Conservation (phyloP, 2,329 filamentous ascomycete species). For the Colletotrichum magnum region DNA sequence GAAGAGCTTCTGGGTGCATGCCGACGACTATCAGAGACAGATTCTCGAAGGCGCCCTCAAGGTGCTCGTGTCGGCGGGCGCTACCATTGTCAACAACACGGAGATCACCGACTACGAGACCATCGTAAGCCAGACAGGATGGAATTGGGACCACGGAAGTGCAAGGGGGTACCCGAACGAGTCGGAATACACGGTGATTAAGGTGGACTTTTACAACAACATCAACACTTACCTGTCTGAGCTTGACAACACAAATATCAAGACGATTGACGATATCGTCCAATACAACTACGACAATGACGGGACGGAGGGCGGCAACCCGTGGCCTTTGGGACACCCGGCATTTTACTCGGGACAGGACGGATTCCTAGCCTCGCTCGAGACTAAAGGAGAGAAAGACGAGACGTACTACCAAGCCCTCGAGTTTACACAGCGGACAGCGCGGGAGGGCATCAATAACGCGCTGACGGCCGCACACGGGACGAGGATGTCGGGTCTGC, state of each 20-base stretch:
- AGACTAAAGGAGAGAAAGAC: slow-evolving; percentile 72
- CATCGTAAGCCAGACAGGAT: slow-evolving; percentile 76
- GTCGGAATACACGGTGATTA: slow-evolving; percentile 81
- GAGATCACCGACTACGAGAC: slow-evolving; percentile 75
- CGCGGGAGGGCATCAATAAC: slow-evolving; percentile 78
- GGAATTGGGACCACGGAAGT: slow-evolving; percentile 80
- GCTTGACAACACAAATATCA: slow-evolving; percentile 72
- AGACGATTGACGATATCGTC: slow-evolving; percentile 75
- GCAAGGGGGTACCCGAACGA: slow-evolving; percentile 75
- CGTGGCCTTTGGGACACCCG: slow-evolving; percentile 67
- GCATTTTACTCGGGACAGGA: slow-evolving; percentile 81
- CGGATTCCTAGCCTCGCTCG: slow-evolving; percentile 74
- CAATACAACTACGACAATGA: slow-evolving; percentile 74
- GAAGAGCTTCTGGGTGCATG: slow-evolving; percentile 78
- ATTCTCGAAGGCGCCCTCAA: slow-evolving; percentile 66
- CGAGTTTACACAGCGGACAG: slow-evolving; percentile 69
- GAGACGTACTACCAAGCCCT: slow-evolving; percentile 78
- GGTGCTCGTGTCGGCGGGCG: slow-evolving; percentile 72
- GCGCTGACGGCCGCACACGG: slow-evolving; percentile 66
- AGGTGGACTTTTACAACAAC: slow-evolving; percentile 77
- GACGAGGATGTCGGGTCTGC: slow-evolving; percentile 68
- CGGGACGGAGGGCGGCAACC: slow-evolving; percentile 76
- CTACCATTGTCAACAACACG: slow-evolving; percentile 77
- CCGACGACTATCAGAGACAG: slow-evolving; percentile 67
- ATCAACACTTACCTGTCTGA: slow-evolving; percentile 74